Percentiles rank a stretch among this genome's conserved stretches.
Evolutionary conservation across 768 basidiomycete genomes (phyloP).

Genomic region (Strobilomyces dryophilus): DNA sequence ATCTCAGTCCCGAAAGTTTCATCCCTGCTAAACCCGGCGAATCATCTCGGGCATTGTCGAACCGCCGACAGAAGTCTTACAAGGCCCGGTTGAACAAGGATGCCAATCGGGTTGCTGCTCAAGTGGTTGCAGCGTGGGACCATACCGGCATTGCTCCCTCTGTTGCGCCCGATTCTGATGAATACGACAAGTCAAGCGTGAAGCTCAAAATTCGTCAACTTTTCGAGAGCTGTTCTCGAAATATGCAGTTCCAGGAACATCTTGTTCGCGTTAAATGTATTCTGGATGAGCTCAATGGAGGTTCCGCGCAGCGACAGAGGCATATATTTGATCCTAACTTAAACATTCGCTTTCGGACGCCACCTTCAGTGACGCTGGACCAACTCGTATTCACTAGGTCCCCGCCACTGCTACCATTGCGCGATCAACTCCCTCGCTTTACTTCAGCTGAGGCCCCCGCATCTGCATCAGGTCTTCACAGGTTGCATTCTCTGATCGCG

Average conservation of each 20-base stretch:
- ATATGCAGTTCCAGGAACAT: not conserved
- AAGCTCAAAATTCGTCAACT: not conserved
- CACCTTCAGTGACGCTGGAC: not conserved
- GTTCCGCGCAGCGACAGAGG: no score
- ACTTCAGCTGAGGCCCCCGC: not conserved
- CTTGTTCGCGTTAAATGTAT: not conserved
- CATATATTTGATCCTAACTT: not conserved
- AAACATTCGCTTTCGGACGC: not conserved
- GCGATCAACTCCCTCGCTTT: not conserved
- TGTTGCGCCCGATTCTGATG: no score
- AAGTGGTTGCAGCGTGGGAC: no score
- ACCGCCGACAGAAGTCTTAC: no score
- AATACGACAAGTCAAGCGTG: no score
- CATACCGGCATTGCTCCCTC: no score
- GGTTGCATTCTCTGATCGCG: constrained; percentile 2
- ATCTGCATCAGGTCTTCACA: not conserved
- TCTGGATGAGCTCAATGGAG: not conserved
- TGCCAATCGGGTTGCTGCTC: no score
- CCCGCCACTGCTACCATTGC: not conserved
- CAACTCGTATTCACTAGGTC: constrained; percentile 1
- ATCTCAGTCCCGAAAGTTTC: no score
- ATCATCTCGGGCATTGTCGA: no score
- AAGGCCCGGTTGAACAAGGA: no score
- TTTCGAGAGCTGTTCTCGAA: not conserved
- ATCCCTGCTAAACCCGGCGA: no score